Base-by-base conservation (phyloP, 768 basidiomycete genomes). In the Dictyophora rubrovolvata region DNA sequence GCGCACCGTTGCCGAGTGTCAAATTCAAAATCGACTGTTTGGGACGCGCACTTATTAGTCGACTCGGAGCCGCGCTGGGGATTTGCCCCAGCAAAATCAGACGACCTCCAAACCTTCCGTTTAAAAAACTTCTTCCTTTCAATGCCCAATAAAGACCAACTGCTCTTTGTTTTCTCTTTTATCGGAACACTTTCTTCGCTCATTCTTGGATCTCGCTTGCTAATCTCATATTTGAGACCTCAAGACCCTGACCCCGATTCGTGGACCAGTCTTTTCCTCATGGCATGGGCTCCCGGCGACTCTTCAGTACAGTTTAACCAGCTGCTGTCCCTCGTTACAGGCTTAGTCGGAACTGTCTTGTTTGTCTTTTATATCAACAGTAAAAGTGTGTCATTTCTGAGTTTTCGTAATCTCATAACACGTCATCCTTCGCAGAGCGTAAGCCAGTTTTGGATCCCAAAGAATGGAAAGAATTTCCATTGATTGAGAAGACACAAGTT, bases 391-490 rank as follows among this genome's bases (percentile, higher is more conserved):
- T 28, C 65, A 80, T 70, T 67, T 54, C 57, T 54, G 35, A 33
- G 9, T 23, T 59, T 1, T 22, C 49, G 21, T 5, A 28, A 46
- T 22, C 18, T 48, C 20, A 11, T 17, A 63, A 60, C 55, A 60
- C 50, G 53, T 16, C 56, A 28, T 42, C 49, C 46, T 57, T 35
- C 58, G 1, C 68, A 89, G 86, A 78, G 67, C 77, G 81, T 35
- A 84, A 84, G 65, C 84, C 87, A 20, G 82, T 82, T 6, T 77
- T 95, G 57, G 78, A 89, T 71, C 81, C 92, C 16, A 76, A 76
- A 62, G 75, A 76, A 59, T 99, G 93, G 88, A 79, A 87, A 65
- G 77, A 85, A 63, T 97, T 90, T 75, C 79, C 87, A 23, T 81
- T 99, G 59, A 72, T 75, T 56, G 79, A 89, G 65, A 96, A 95